phyloP scores from a whole-genome alignment of 2,329 filamentous ascomycete genomes.

The Cercospora sojina region DNA sequence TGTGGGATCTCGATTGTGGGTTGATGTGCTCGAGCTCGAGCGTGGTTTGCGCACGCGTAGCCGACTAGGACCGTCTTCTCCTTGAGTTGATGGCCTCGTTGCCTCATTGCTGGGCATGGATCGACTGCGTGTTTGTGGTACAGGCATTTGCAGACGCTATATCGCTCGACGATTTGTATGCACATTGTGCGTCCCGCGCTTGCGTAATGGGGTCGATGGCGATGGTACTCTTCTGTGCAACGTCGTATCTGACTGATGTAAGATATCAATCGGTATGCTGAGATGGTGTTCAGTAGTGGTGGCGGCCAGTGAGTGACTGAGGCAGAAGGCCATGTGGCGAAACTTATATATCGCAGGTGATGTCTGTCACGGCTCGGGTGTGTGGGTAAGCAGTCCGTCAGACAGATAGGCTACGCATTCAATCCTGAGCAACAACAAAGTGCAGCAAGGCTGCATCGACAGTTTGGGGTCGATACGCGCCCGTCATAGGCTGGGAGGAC shows the following conservation, averaged over 20 bases:
- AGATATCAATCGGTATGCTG: not conserved
- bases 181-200: constrained; percentile 62
- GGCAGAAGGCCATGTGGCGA: constrained; percentile 4
- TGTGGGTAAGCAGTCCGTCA: constrained; percentile 9
- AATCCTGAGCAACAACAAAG: constrained; percentile 5
- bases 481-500: not conserved
- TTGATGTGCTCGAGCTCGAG: not conserved
- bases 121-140: constrained; percentile 88
- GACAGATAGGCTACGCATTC: constrained; percentile 3
- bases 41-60: constrained; percentile 62
- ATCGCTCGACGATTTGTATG: constrained; percentile 81
- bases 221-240: not conserved
- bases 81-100: constrained; percentile 68
- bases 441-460: constrained; percentile 9
- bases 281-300: not conserved
- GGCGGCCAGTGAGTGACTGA: not conserved
- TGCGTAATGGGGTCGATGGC: not conserved
- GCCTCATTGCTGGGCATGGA: constrained; percentile 72
- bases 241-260: not conserved
- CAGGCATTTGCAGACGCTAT: constrained; percentile 80
- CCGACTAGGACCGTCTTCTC: constrained; percentile 79
- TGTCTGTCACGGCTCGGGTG: constrained; percentile 1
- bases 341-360: constrained; percentile 1
- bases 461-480: not conserved
- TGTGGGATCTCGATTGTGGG: not conserved